These are phyloP conservation scores for Fusarium sterilihyphosum DNA, from an alignment of 2,329 filamentous ascomycete species.

Conservation along the genomic window DNA sequence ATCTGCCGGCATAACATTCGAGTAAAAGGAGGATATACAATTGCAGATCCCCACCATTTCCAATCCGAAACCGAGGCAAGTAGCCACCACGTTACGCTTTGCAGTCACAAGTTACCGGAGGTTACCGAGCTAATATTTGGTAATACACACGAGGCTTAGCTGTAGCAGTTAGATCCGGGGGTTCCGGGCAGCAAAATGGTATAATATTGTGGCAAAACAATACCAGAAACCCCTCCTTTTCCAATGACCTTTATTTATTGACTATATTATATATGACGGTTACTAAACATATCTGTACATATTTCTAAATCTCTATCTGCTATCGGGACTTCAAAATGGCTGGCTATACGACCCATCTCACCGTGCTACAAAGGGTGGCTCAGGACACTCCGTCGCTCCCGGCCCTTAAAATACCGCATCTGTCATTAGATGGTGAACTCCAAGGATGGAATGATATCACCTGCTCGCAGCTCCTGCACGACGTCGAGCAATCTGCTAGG, in stretches of 20 bases:
- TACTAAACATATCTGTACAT: neutral
- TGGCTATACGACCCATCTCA: neutral
- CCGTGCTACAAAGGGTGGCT: neutral
- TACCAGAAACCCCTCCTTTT: neutral
- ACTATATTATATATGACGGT: neutral
- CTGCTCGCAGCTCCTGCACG: neutral
- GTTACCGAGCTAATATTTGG: neutral
- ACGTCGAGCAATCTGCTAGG: neutral
- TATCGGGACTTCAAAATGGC: neutral
- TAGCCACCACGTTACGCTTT: rapidly evolving
- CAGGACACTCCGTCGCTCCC: neutral
- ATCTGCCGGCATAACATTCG: rapidly evolving
- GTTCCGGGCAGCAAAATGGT: neutral
- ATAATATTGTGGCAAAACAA: rapidly evolving
- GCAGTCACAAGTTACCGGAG: too few relatives aligned
- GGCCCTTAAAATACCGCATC: neutral
- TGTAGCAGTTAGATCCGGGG: rapidly evolving
- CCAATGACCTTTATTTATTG: rapidly evolving
- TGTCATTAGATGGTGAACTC: neutral
- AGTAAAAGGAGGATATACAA: neutral
- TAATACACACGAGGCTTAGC: rapidly evolving
- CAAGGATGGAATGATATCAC: neutral
- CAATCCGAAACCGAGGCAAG: neutral
- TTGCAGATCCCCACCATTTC: neutral
- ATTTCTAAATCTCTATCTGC: neutral